Evolutionary conservation across 768 basidiomycete species (phyloP), one percentile per base, ranked within the genome.

Genomic region (Hypholoma sublateritium): DNA sequence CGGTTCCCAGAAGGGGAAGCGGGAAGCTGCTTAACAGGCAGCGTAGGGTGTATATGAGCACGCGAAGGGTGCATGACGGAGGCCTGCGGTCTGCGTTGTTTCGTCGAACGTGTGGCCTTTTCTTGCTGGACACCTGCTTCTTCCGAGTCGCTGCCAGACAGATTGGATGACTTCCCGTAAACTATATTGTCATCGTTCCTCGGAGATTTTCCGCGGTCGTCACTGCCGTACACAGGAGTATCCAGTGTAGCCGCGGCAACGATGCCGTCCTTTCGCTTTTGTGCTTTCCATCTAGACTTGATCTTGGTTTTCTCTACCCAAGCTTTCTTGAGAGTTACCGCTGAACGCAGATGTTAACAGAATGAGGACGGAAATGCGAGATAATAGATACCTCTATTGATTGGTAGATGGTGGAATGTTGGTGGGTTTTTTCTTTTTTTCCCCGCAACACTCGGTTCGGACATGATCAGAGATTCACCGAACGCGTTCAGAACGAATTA

Each of bases 261-360:
- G 35, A 73, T 50, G 16, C 69, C 74, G 56, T 76, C 73, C 54
- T 74, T 78, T 57, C 80, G 79, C 73, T 88, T 90, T 74, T 89
- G 77, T 35, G 82, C 77, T 65, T 81, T 88, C 89, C 91, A 93
- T 74, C 88, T 81, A 62, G 81, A 83, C 65, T 87, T 89, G 55
- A 92, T 81, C 73, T 92, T 93, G 57, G 80, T 80, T 58, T 80
- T 85, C 55, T 88, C 80, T 9, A 95, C 80, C 85, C 94, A 95
- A 56, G 83, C 80, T 67, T 83, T 80, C 72, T 93, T 95, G 56
- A 95, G 76, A 63, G 85, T 87, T 69, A 83, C 89, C 17, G 94
- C 93, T 93, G 61, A 56, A 44, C 50, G 56, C 43, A 46, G 35
- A 37, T 35, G 55, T 28, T 5, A 41, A 19, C 39, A 35, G 48